These are phyloP conservation scores for Solanum tacnaense DNA, from an alignment of 257 asterid genomes.

Conservation along the genomic window DNA sequence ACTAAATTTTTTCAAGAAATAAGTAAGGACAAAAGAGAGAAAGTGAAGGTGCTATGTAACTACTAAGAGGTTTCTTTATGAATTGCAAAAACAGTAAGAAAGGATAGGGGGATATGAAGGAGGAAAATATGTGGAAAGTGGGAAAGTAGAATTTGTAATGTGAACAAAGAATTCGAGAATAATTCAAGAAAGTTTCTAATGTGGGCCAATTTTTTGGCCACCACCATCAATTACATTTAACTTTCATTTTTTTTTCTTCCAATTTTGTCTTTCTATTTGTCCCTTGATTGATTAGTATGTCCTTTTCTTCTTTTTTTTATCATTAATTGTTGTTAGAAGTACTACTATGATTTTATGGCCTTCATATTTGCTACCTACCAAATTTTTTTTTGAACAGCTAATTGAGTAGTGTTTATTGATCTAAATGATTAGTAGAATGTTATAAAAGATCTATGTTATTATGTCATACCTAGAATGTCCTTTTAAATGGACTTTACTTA, in stretches of 20 bases:
- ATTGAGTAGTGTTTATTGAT: background rate
- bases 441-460: background rate
- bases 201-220: background rate
- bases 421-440: background rate
- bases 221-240: background rate
- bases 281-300: background rate
- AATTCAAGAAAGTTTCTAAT: background rate
- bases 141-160: background rate
- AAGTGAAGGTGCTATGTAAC: conserved; percentile 6
- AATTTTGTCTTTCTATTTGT: background rate
- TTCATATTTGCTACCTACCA: background rate
- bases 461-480: background rate
- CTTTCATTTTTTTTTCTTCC: background rate
- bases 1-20: background rate
- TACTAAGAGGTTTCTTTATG: background rate
- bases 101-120: background rate
- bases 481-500: background rate
- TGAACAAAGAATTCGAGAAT: background rate
- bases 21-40: background rate
- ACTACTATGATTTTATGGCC: background rate
- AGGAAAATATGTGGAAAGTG: conserved; percentile 13
- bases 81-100: background rate
- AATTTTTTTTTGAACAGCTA: background rate
- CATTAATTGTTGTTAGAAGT: background rate
- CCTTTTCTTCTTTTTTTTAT: background rate